Evolutionary conservation across 2,329 filamentous ascomycete species (phyloP).

Genomic region (Colletotrichum limetticola): DNA sequence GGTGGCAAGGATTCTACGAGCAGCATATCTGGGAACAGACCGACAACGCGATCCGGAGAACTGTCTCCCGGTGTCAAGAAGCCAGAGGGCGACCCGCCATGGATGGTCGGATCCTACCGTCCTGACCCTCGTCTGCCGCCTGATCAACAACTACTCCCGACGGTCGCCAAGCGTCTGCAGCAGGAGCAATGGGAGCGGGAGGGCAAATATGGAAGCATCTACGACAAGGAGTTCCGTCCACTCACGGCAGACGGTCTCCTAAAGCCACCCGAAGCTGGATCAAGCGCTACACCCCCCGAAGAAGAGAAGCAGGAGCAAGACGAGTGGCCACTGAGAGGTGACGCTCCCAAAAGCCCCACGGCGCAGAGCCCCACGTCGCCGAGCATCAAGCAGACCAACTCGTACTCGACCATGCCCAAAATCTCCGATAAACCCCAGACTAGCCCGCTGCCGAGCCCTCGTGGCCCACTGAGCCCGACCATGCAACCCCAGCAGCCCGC

Average conservation of each 20-base stretch:
- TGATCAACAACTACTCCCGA: constrained; percentile 94
- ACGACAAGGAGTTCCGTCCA: constrained; percentile 88
- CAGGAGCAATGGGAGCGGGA: constrained; percentile 97
- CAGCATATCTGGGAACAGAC: constrained; percentile 64
- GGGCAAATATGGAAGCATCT: constrained; percentile 84
- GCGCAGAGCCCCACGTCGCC: constrained; percentile 38
- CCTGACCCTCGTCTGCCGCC: constrained; percentile 93
- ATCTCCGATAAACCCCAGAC: constrained; percentile 58
- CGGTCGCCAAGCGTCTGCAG: constrained; percentile 88
- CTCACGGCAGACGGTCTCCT: constrained; percentile 74
- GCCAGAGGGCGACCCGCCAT: constrained; percentile 94
- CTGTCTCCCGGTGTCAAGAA: constrained; percentile 64
- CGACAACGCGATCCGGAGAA: constrained; percentile 72
- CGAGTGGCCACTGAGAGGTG: constrained; percentile 71
- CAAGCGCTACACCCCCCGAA: constrained; percentile 38
- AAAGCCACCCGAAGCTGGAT: constrained; percentile 53
- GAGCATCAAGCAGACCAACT: constrained; percentile 53
- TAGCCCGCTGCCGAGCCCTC: constrained; percentile 57
- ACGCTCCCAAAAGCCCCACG: constrained; percentile 59
- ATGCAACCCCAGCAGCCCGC: constrained; percentile 46
- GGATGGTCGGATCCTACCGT: constrained; percentile 94
- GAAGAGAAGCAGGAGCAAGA: constrained; percentile 46
- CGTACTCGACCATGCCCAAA: constrained; percentile 73
- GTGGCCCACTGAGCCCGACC: constrained; percentile 48
- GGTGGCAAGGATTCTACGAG: constrained; percentile 62